Evolutionary conservation across 768 basidiomycete genomes (phyloP), one percentile per base, ranked within the genome.

Genomic region (Mycena sanguinolenta): DNA sequence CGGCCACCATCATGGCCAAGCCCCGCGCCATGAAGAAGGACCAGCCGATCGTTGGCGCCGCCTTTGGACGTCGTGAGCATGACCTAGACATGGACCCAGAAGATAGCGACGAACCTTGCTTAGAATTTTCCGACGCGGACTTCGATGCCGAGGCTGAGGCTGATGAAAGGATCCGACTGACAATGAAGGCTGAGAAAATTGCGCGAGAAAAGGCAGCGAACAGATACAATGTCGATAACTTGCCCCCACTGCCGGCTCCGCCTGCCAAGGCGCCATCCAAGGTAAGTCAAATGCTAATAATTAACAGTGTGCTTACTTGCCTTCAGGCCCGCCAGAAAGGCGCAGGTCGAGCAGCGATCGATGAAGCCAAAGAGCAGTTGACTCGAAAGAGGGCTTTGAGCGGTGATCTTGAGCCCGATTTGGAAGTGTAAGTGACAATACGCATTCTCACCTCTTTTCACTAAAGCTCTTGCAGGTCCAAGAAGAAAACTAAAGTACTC

Each of bases 41-140:
- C 59, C n/a, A 34, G 36, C 61, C 49, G 23, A 3, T 52, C 7
- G 34, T 63, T 21, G 46, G 36, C 2, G 32, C 61, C 36, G 19
- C 36, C 36, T 39, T 52, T 38, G 61, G 61, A 28, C 61, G 60
- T 32, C 44, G 60, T 61, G 60, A 61, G 60, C 60, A n/a, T 21
- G 21, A 30, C 7, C 19, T 12, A 32, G 44, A 49, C n/a, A 14
- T 58, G 6, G 60, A 61, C 10, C 19, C 28, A 34, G 6, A 30
- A 4, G 60, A 61, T 50, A 63, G 61, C 50, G 36, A 63, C 61
- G 34, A 13, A 53, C 61, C 61, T 38, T 25, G 23, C 25, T 25
- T 63, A 52, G 50, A 36, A 23, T 63, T 63, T 21, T 12, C 25
- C 23, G 61, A 63, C 17, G 61, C 23, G 21, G 61, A 63, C 23